Evolutionary conservation across 129 eudicot species (phyloP).

Genomic region (Apium graveolens): DNA sequence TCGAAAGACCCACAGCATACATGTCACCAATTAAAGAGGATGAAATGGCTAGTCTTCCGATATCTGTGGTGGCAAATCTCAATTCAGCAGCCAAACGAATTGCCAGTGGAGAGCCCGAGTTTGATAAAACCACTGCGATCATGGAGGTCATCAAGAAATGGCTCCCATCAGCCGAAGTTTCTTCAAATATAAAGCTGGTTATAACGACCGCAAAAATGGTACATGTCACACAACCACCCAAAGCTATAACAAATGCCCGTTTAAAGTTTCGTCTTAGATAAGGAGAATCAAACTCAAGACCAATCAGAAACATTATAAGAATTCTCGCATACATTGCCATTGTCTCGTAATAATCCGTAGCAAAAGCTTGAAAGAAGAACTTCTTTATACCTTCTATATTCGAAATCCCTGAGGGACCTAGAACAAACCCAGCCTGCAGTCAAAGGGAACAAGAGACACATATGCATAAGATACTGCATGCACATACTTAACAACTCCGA

Average conservation of each 20-base stretch:
- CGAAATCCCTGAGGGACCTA: conserved; percentile 83
- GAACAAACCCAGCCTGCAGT: conserved; percentile 79
- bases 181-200: conserved; percentile 45
- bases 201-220: conserved; percentile 58
- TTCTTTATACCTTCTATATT: conserved; percentile 27
- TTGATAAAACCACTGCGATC: conserved; percentile 51
- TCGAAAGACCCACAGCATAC: conserved; percentile 47
- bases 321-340: conserved; percentile 68
- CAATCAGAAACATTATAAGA: conserved; percentile 72
- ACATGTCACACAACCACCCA: conserved; percentile 43
- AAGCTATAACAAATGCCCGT: conserved; percentile 47
- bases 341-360: conserved; percentile 72
- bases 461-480: neutral
- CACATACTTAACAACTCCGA: no score
- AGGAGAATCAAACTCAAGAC: conserved; percentile 70
- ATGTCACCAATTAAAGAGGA: conserved; percentile 55
- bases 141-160: conserved; percentile 37
- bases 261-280: conserved; percentile 59
- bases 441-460: neutral
- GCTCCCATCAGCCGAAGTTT: conserved; percentile 41
- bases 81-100: conserved; percentile 67
- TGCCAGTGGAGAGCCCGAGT: conserved; percentile 71
- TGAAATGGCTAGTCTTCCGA: conserved; percentile 71
- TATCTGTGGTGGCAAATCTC: conserved; percentile 59
- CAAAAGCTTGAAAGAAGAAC: conserved; percentile 57